Base-by-base conservation (phyloP, 2,329 filamentous ascomycete species). In the Trichoderma gracile region DNA sequence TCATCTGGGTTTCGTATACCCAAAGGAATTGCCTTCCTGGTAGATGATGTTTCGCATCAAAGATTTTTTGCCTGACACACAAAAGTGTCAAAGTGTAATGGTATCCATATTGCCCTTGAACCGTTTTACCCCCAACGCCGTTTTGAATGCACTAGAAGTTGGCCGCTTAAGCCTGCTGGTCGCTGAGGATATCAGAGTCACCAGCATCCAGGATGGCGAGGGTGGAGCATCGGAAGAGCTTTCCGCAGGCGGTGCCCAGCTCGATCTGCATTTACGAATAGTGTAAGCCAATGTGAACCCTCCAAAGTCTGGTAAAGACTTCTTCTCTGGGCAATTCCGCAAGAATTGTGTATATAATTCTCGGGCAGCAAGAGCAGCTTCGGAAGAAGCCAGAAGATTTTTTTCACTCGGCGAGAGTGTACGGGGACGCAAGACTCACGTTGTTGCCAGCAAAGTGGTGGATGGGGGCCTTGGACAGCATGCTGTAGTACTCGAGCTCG, bases 401-500 rank as follows among this genome's bases (percentile, higher is more conserved):
- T n/a, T n/a, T 23, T 54, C 33, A 21, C 66, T 52, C 57, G 25
- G 55, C 67, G 42, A 67, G 68, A 46, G 69, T 66, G 64, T 77
- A 69, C 64, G 68, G 72, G 70, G 67, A 60, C 67, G 66, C 21
- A n/a, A 67, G 67, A 92, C 94, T 90, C 89, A 98, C 94, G 88
- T 98, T 98, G 89, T 96, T 97, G 77, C 95, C 95, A 73, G 86
- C 86, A 85, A 97, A 98, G 87, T 99, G 95, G 87, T 98, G 94
- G 76, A 98, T 94, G 71, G 90, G 89, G 75, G 90, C 92, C 89
- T 98, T 97, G 80, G 89, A 89, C 76, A 96, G 82, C 92, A 95
- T 95, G 79, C 87, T 87, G 85, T 93, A 93, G 84, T 92, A 97
- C 85, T 97, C 94, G 69, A 97, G 88, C 86, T 98, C 94, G 76